Base-by-base conservation (phyloP, 305 asterid genomes). In the Fraxinus baroniana region DNA sequence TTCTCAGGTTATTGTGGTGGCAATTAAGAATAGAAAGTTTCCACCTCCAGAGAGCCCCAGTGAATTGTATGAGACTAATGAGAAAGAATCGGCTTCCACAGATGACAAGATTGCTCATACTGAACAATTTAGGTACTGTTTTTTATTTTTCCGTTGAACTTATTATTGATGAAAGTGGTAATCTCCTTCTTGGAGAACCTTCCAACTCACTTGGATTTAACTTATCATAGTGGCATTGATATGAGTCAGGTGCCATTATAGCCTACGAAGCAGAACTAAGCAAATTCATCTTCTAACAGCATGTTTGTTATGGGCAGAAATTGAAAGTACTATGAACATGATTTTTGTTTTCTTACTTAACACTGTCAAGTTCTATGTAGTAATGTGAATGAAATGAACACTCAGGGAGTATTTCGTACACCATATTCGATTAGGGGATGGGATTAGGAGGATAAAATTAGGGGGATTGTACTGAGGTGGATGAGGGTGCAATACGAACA, bases 41-140 rank as follows among this genome's bases (percentile, higher is more conserved):
- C 82, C 87, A 5, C 84, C 80, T 52, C 89, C 93, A 0, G 86
- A 88, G 80, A 85, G 81, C 79, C 70, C 85, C 3, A 73, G 77
- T 46, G 89, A 88, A 13, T 68, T 92, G 78, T 86, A 89, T 46
- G 92, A 91, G 83, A 73, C 84, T 22, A 88, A 80, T 73, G 87
- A 84, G n/a, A 87, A 87, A 66, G 90, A 85, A 33, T 26, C 85
- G 0, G 88, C 76, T 13, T 78, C 85, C 55, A 41, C 84, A 33
- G 78, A 77, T 1, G 60, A 49, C 17, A 90, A 73, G 74, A 84
- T 88, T 26, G 78, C 86, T 32, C 94, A 91, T 36, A 85, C 93
- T 15, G 30, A 82, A 77, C 93, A 91, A 83, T 92, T 91, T 83
- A 87, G 91, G 95, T 91, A 86, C 17, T 4, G 12, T 18, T 64